Conservation (phyloP, 805 yeast genomes). For the Metschnikowia lachancei region DNA sequence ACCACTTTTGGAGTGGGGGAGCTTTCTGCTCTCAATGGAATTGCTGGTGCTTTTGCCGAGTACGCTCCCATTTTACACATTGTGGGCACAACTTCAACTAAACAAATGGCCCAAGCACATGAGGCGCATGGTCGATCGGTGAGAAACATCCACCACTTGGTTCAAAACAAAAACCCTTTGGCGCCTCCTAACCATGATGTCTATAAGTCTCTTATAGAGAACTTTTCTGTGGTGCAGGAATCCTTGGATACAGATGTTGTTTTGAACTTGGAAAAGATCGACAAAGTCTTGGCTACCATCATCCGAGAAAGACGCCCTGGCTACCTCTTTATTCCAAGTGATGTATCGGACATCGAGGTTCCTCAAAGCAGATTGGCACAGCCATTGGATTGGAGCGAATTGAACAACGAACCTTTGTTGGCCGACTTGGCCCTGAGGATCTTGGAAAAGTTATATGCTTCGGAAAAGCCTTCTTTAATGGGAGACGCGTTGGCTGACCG, state of each 20-base stretch:
- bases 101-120: slow-evolving; percentile 24
- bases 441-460: slow-evolving; percentile 47
- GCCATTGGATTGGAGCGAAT: slow-evolving; percentile 18
- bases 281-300: slow-evolving; percentile 57
- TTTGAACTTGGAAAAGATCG: slow-evolving; percentile 52
- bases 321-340: slow-evolving; percentile 73
- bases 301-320: slow-evolving; percentile 71
- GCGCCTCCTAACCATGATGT: slow-evolving; percentile 61
- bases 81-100: slow-evolving; percentile 59
- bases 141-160: slow-evolving; percentile 53
- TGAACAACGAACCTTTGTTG: slow-evolving; percentile 19
- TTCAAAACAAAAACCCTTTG: slow-evolving; percentile 49
- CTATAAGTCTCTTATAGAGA: slow-evolving; percentile 62
- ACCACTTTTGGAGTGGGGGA: slow-evolving; percentile 92
- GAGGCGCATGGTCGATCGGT: slow-evolving; percentile 12
- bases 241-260: slow-evolving; percentile 34
- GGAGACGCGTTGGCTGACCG: slow-evolving; percentile 72
- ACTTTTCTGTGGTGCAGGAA: slow-evolving; percentile 48
- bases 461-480: slow-evolving; percentile 61
- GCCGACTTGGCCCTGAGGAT: slow-evolving; percentile 33
- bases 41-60: slow-evolving; percentile 82
- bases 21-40: slow-evolving; percentile 76
- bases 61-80: slow-evolving; percentile 76
- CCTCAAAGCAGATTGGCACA: slow-evolving; percentile 22
- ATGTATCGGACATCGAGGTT: slow-evolving; percentile 48